These are phyloP conservation scores for Echium plantagineum DNA, from an alignment of 257 asterid genomes.

Conservation along the genomic window DNA sequence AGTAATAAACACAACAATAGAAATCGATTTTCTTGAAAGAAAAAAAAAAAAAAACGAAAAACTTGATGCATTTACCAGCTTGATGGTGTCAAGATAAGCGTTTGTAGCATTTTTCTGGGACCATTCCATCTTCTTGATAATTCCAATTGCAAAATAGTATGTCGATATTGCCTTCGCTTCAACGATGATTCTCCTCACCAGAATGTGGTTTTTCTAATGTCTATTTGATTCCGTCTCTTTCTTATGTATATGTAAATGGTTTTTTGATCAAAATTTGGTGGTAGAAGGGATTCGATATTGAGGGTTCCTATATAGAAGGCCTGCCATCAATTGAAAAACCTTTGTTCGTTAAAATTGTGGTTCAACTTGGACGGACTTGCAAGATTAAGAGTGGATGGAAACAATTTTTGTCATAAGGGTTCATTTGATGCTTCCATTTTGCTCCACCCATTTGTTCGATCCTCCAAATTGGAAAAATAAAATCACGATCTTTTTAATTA, in stretches of 20 bases:
- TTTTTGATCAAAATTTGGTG: neutral
- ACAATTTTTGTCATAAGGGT: neutral
- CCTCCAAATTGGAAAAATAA: too few relatives aligned
- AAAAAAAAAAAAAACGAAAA: neutral
- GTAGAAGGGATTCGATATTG: neutral
- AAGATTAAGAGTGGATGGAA: neutral
- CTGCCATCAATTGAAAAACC: neutral
- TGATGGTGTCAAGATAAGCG: slow-evolving; percentile 57
- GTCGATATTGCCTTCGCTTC: too few relatives aligned
- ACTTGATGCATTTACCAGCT: slow-evolving; percentile 25
- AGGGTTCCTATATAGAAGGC: neutral
- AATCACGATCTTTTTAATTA: too few relatives aligned
- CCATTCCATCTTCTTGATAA: slow-evolving; percentile 37
- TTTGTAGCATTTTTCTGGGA: slow-evolving; percentile 41
- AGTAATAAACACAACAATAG: too few relatives aligned
- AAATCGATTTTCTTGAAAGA: neutral
- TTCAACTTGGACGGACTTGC: neutral
- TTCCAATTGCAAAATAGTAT: too few relatives aligned
- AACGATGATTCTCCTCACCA: neutral
- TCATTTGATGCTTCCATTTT: too few relatives aligned
- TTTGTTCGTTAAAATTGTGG: neutral
- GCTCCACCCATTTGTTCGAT: too few relatives aligned
- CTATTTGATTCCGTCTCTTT: too few relatives aligned
- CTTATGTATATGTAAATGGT: neutral
- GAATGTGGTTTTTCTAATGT: neutral